Conservation (phyloP, 78 protist species). For the Speleostelium caveatum region DNA sequence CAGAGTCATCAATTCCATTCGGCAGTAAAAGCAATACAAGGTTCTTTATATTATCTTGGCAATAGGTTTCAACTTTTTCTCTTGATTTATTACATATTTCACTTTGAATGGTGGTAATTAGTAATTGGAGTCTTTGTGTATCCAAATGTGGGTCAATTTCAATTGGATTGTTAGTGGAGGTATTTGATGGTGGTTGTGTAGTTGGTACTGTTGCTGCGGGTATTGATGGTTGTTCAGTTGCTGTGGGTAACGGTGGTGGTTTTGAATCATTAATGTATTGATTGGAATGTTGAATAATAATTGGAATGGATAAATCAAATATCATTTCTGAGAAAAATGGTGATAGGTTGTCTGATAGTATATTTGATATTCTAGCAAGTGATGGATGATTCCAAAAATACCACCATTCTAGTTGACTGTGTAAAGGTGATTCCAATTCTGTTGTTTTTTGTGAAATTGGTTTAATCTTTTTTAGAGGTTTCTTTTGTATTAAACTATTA, state of each 20-base stretch:
- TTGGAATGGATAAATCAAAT: slow-evolving; percentile 52
- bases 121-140: slow-evolving; percentile 9
- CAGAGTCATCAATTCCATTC: slow-evolving; percentile 39
- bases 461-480: slow-evolving; percentile 24
- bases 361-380: slow-evolving; percentile 50
- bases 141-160: slow-evolving; percentile 2
- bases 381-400: slow-evolving; percentile 71
- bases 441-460: neutral
- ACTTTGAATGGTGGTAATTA: neutral
- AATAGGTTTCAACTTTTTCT: slow-evolving; percentile 20
- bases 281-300: slow-evolving; percentile 24
- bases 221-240: neutral
- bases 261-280: neutral
- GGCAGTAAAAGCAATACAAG: slow-evolving; percentile 12
- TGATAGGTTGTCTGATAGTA: slow-evolving; percentile 37
- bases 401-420: slow-evolving; percentile 71
- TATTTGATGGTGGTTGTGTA: neutral
- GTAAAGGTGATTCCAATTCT: slow-evolving; percentile 19
- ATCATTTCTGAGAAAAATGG: slow-evolving; percentile 71
- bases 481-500: slow-evolving; percentile 4
- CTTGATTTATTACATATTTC: neutral
- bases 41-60: slow-evolving; percentile 25
- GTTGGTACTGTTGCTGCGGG: neutral
- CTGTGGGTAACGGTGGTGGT: neutral
- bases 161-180: neutral